phyloP scores from a whole-genome alignment of 371 early-diverging fungal species.

The Syncephalastrum monosporum region DNA sequence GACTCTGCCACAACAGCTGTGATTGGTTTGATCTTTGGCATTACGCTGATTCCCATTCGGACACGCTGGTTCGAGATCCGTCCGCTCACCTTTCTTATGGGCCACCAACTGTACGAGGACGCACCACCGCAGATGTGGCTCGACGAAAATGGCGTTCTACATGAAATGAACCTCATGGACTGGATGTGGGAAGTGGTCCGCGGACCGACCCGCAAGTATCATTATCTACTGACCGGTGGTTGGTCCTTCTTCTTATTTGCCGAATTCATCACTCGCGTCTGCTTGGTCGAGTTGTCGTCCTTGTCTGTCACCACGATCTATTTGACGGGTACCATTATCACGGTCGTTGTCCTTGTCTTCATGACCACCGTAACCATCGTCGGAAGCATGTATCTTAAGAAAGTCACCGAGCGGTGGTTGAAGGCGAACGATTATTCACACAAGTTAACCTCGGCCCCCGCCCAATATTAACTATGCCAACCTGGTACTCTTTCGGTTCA shows the following conservation, averaged over 20 bases:
- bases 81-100: conserved; percentile 29
- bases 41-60: conserved; percentile 36
- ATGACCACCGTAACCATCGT: conserved; percentile 7
- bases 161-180: conserved; percentile 7
- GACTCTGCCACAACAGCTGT: conserved; percentile 41
- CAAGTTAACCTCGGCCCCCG: too few species aligned
- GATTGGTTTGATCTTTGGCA: conserved; percentile 34
- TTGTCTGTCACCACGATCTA: conserved; percentile 25
- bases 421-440: too few species aligned
- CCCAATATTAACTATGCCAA: too few species aligned
- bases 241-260: conserved; percentile 35
- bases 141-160: conserved; percentile 13
- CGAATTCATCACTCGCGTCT: conserved; percentile 36
- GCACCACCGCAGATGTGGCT: conserved; percentile 17
- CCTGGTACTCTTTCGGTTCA: too few species aligned
- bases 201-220: conserved; percentile 4
- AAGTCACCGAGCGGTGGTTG: too few species aligned
- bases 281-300: conserved; percentile 27
- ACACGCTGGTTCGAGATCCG: conserved; percentile 24
- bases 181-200: conserved; percentile 15
- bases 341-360: conserved; percentile 12
- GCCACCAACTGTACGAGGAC: conserved; percentile 23
- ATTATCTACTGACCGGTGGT: conserved; percentile 21
- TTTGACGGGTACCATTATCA: conserved; percentile 33
- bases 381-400: not conserved